phyloP scores from a whole-genome alignment of 1,139 yeast genomes.

The Suhomyces taliae region DNA sequence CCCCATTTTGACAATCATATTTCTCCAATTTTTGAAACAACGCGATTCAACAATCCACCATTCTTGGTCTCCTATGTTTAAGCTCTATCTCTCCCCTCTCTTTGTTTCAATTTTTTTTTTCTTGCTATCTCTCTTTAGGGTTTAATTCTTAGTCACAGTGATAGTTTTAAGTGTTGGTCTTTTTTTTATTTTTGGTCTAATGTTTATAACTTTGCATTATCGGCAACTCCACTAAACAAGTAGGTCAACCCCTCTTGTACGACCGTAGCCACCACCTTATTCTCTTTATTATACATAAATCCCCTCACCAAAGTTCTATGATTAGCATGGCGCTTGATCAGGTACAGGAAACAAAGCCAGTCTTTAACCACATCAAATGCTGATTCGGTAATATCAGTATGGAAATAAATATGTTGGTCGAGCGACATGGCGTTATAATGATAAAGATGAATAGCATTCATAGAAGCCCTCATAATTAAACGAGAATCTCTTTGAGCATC shows the following conservation, averaged over 20 bases:
- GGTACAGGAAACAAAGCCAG: slow-evolving; percentile 44
- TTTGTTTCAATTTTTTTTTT: no score
- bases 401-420: slow-evolving; percentile 50
- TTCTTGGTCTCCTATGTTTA: no score
- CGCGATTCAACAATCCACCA: no score
- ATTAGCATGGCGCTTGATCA: slow-evolving; percentile 36
- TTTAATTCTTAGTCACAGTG: no score
- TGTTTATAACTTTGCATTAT: slow-evolving; percentile 18
- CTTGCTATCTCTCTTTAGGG: no score
- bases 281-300: slow-evolving; percentile 31
- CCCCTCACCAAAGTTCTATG: slow-evolving; percentile 43
- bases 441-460: slow-evolving; percentile 41
- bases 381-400: slow-evolving; percentile 26
- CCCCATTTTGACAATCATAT: no score
- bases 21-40: no score
- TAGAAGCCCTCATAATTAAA: slow-evolving; percentile 29
- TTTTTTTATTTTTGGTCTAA: no score
- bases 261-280: slow-evolving; percentile 42
- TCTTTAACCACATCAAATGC: slow-evolving; percentile 39
- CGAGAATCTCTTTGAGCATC: slow-evolving; percentile 38
- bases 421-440: slow-evolving; percentile 52
- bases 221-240: slow-evolving; percentile 29
- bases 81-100: no score
- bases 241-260: slow-evolving; percentile 47
- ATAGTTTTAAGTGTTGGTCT: no score